Conservation (phyloP, 176 grass and related monocot species). For the Phoenix dactylifera region DNA sequence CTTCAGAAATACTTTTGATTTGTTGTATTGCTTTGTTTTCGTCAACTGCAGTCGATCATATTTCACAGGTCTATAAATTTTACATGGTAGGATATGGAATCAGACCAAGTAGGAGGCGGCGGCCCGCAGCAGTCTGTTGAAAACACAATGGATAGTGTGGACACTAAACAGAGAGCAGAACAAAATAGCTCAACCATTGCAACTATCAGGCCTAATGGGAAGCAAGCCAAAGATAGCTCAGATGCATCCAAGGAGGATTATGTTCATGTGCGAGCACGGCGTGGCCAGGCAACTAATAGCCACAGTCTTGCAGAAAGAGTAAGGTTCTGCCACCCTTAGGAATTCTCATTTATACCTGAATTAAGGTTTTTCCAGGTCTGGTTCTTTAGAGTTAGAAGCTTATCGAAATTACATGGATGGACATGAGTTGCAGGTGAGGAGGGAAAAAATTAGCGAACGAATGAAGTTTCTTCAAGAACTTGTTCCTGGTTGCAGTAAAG, state of each 20-base stretch:
- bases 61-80: constrained; percentile 9
- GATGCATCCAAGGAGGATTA: constrained; percentile 45
- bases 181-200: constrained; percentile 33
- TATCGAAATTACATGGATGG: neutral
- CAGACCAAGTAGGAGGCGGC: constrained; percentile 19
- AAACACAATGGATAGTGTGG: constrained; percentile 37
- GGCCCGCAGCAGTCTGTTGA: constrained; percentile 24
- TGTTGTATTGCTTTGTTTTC: no score
- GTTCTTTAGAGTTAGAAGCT: no score
- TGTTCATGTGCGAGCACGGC: constrained; percentile 69
- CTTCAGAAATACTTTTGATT: no score
- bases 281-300: constrained; percentile 76
- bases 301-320: constrained; percentile 90
- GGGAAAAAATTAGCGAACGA: constrained; percentile 75
- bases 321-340: neutral
- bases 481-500: constrained; percentile 88
- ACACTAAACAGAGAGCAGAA: constrained; percentile 52
- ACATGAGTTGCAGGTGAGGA: constrained; percentile 44
- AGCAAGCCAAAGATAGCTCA: constrained; percentile 29
- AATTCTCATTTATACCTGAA: neutral
- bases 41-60: no score
- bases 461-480: constrained; percentile 89
- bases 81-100: constrained; percentile 17
- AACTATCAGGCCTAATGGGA: constrained; percentile 27
- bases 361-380: no score